These are phyloP conservation scores for Candida pseudofarinosa DNA, from an alignment of 805 yeast species.

Conservation along the genomic window DNA sequence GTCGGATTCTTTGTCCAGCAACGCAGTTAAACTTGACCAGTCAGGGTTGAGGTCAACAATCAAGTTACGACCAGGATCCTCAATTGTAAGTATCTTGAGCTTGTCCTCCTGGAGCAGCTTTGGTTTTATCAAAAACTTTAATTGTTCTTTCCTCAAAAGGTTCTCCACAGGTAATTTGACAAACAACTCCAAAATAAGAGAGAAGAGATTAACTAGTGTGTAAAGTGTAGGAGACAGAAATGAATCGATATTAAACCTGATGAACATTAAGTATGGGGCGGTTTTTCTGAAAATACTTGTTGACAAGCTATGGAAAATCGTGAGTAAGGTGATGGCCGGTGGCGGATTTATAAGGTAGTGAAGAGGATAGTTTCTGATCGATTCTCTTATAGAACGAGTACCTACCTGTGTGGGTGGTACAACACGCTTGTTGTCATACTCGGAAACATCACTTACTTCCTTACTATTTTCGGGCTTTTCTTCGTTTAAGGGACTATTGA, in stretches of 20 bases:
- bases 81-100: constrained; percentile 38
- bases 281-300: constrained; percentile 57
- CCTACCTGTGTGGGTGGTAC: neutral
- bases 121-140: constrained; percentile 51
- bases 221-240: constrained; percentile 59
- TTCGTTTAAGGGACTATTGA: constrained; percentile 28
- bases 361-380: constrained; percentile 56
- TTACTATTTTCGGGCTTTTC: constrained; percentile 3
- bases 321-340: constrained; percentile 32
- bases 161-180: constrained; percentile 86
- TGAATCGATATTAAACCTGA: constrained; percentile 61
- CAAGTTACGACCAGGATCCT: constrained; percentile 42
- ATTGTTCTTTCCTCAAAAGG: constrained; percentile 77
- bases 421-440: neutral
- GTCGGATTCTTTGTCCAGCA: constrained; percentile 11
- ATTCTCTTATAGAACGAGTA: constrained; percentile 67
- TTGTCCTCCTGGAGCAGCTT: constrained; percentile 34
- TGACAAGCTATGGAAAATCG: constrained; percentile 59
- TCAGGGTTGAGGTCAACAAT: constrained; percentile 52
- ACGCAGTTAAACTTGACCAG: constrained; percentile 39
- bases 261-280: constrained; percentile 63
- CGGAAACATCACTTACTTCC: neutral
- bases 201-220: constrained; percentile 52
- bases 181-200: constrained; percentile 66
- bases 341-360: constrained; percentile 57